Conservation (phyloP, 176 grass and related monocot species). For the Raddia guianensis region DNA sequence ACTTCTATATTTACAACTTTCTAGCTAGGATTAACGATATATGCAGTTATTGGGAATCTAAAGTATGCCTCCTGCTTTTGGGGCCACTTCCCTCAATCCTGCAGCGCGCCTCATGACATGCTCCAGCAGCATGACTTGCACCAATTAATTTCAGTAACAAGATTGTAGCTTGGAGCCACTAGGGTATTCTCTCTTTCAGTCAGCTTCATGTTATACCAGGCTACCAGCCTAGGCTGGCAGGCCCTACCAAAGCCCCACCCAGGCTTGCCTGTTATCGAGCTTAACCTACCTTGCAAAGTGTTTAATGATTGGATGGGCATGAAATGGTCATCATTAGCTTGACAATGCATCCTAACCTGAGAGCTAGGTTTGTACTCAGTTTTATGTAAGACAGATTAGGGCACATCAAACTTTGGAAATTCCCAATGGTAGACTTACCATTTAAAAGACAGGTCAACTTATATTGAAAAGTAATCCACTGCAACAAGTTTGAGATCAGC, state of each 20-base stretch:
- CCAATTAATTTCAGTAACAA: background rate
- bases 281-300: background rate
- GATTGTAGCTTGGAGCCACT: background rate
- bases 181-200: background rate
- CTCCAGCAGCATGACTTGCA: background rate
- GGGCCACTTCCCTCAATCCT: background rate
- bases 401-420: background rate
- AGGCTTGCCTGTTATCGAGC: background rate
- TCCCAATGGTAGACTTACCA: background rate
- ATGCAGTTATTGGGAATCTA: slow-evolving; percentile 12
- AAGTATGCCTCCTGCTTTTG: background rate
- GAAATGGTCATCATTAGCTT: background rate
- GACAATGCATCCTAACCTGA: background rate
- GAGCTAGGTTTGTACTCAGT: background rate
- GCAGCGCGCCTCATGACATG: background rate
- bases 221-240: background rate
- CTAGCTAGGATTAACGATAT: background rate
- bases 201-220: background rate
- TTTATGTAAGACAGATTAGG: slow-evolving; percentile 6
- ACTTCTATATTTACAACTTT: slow-evolving; percentile 9
- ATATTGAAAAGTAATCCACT: background rate
- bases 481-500: background rate
- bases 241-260: background rate
- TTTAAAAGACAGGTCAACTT: slow-evolving; percentile 2
- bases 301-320: background rate